A percentile compares a stretch with the other conserved stretches of the same genome.
These are phyloP conservation scores for Talaromyces marneffei DNA, from an alignment of 2,329 filamentous ascomycete genomes.

Conservation along the genomic window DNA sequence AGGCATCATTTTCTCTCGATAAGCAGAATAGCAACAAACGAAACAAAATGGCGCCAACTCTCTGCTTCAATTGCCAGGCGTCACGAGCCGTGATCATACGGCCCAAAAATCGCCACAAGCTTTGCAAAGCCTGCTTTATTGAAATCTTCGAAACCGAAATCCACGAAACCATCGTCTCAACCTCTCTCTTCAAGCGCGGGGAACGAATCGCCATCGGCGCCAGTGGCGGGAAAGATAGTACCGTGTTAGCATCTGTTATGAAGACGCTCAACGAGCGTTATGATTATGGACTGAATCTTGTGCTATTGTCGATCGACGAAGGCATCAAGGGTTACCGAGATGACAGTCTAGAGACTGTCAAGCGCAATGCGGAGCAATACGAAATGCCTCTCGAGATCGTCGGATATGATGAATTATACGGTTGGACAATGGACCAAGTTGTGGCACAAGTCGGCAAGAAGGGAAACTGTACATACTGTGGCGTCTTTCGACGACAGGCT, in stretches of 20 bases:
- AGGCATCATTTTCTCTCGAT: background rate
- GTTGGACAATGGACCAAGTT: slow-evolving; percentile 99
- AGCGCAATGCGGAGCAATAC: slow-evolving; percentile 86
- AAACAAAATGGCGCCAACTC: slow-evolving; percentile 64
- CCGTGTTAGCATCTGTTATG: slow-evolving; percentile 86
- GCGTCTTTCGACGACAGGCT: slow-evolving; percentile 90
- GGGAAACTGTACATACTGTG: slow-evolving; percentile 98
- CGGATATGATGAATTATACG: slow-evolving; percentile 88
- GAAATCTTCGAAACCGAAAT: slow-evolving; percentile 84
- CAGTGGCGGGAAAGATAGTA: slow-evolving; percentile 95
- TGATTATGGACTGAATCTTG: slow-evolving; percentile 76
- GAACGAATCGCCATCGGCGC: slow-evolving; percentile 92
- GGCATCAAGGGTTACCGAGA: slow-evolving; percentile 96
- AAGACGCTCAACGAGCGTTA: slow-evolving; percentile 91
- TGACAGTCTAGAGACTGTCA: slow-evolving; percentile 92
- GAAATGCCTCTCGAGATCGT: slow-evolving; percentile 87
- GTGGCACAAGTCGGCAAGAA: slow-evolving; percentile 96
- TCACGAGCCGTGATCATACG: slow-evolving; percentile 82
- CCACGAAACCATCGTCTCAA: slow-evolving; percentile 81
- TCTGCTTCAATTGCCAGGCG: slow-evolving; percentile 69
- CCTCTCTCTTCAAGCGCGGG: slow-evolving; percentile 72
- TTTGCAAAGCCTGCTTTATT: slow-evolving; percentile 87
- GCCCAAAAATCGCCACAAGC: slow-evolving; percentile 88
- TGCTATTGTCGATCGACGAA: slow-evolving; percentile 89
- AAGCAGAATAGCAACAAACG: background rate